Conservation (phyloP, 768 basidiomycete species). For the Amanita brunnescens region DNA sequence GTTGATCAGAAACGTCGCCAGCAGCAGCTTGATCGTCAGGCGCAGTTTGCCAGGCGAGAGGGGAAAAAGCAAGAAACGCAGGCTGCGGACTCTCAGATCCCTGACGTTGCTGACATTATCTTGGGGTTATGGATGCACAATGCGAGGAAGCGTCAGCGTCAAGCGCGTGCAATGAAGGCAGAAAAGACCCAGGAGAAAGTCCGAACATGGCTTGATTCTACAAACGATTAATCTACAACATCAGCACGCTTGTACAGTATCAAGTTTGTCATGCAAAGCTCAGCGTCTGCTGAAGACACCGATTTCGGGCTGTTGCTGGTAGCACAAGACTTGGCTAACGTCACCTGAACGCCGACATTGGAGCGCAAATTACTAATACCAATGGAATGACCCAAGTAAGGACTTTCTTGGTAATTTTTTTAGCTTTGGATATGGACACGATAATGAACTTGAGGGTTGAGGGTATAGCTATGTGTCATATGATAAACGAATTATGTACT, state of each 20-base stretch:
- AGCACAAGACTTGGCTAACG: neutral
- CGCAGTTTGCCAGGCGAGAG: constrained; percentile 9
- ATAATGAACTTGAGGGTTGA: no score
- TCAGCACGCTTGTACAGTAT: constrained; percentile 1
- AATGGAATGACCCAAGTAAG: no score
- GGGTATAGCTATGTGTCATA: no score
- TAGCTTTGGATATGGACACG: no score
- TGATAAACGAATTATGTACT: no score
- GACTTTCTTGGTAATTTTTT: no score
- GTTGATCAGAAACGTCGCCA: constrained; percentile 6
- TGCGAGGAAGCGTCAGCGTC: constrained; percentile 11
- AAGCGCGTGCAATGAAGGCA: constrained; percentile 12
- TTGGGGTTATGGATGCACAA: constrained; percentile 12
- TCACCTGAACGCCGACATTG: no score
- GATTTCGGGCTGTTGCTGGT: neutral
- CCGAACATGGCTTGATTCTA: constrained; percentile 11
- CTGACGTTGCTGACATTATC: constrained; percentile 13
- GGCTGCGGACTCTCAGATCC: constrained; percentile 8
- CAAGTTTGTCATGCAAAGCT: neutral
- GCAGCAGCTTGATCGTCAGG: constrained; percentile 10
- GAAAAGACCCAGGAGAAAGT: constrained; percentile 13
- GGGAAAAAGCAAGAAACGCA: neutral
- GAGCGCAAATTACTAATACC: no score
- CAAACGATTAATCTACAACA: constrained; percentile 3
- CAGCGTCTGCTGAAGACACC: neutral